Base-by-base conservation (phyloP, 768 basidiomycete genomes). In the Tricholoma sp. region DNA sequence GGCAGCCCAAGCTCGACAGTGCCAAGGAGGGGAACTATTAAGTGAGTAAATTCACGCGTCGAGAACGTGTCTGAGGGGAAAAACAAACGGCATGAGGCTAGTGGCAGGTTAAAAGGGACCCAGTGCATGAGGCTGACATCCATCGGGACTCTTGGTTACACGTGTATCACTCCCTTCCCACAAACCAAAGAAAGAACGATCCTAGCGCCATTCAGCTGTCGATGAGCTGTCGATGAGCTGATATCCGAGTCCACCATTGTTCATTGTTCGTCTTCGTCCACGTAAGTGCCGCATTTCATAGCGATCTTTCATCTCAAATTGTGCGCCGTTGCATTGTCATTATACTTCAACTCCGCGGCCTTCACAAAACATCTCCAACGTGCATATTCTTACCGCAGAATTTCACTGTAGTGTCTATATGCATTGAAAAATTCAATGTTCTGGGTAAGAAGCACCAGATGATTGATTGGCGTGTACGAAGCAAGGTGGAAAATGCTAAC, bases 61-160 rank as follows among this genome's bases (percentile, higher is more conserved):
- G 15, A 28, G 12, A 12, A 24, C 44, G 44, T 54, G 49, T 44
- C 11, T 50, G 49, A 33, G 12, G 18, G 17, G 31, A 24, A 17
- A n/a, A 10, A 18, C 20, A 34, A 28, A 7, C 2, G 34, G 17
- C 50, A 52, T 31, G 50, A 36, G 50, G 33, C 37, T 52, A 28
- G 18, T 36, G 50, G 11, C 34, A 36, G 50, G 50, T 9, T 51
- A 29, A 52, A 54, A 52, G 52, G 52, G 20, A 49, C 6, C 28
- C 4, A 13, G 9, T 48, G 56, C 56, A 57, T 57, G 56, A 57
- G 56, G 56, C 56, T 57, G 56, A 53, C 56, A 10, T 17, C 49
- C 13, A 36, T 24, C 6, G 18, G 34, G 9, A 3, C 20, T 50
- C 31, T 12, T 50, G 20, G 28, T 17, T 20, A 34, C 50, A 51